Percentiles rank a stretch among this genome's conserved stretches.
Conservation (phyloP, 2,329 filamentous ascomycete species). For the Monilinia aucupariae region DNA sequence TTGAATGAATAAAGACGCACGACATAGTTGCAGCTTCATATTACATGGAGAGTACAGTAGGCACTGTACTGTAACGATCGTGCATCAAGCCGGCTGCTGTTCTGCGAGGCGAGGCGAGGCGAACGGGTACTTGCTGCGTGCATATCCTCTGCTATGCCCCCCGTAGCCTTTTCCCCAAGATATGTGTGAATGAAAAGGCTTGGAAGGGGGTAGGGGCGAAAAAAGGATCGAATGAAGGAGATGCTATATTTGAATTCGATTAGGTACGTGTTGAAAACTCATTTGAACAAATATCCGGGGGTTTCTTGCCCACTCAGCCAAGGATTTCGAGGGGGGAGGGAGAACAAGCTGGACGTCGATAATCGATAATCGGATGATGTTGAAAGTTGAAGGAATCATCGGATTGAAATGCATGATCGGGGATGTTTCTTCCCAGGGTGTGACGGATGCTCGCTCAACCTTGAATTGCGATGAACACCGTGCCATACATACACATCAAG, state of each 20-base stretch:
- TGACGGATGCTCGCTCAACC: conserved; percentile 12
- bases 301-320: background rate
- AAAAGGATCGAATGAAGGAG: background rate
- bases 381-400: conserved; percentile 8
- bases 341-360: background rate
- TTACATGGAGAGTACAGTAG: conserved; percentile 14
- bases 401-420: conserved; percentile 13
- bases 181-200: background rate
- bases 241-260: background rate
- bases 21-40: conserved; percentile 14
- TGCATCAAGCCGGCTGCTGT: conserved; percentile 13
- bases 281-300: background rate
- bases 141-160: conserved; percentile 11
- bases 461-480: conserved; percentile 9
- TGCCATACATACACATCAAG: background rate
- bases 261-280: background rate
- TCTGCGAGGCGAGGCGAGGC: conserved; percentile 12
- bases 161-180: background rate
- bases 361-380: conserved; percentile 14
- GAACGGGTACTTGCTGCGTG: conserved; percentile 15
- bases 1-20: conserved; percentile 11
- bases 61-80: conserved; percentile 14
- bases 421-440: conserved; percentile 6
- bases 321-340: background rate
- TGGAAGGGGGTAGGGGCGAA: background rate